Conservation (phyloP, 139 green algal genomes). For the Yamagishiella unicocca region DNA sequence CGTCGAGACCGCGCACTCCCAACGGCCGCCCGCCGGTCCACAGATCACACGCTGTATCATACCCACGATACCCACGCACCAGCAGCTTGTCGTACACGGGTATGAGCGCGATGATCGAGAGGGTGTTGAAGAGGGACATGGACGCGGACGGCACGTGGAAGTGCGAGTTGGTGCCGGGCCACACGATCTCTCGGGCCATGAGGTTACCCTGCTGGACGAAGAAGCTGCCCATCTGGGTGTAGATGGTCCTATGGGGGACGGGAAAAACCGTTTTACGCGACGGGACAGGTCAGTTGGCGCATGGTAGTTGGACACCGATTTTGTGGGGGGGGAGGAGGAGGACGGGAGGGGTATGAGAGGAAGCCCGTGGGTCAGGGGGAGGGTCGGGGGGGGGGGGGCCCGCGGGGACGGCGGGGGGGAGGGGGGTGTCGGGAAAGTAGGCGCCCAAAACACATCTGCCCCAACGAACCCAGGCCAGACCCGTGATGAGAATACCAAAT, state of each 20-base stretch:
- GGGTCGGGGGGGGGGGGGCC: too few relatives aligned
- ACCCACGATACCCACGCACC: constrained; percentile 36
- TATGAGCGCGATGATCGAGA: constrained; percentile 87
- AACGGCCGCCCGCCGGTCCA: too few relatives aligned
- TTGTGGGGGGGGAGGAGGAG: too few relatives aligned
- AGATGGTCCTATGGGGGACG: constrained; percentile 80
- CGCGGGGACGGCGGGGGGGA: background rate
- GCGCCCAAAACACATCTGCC: too few relatives aligned
- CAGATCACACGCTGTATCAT: background rate
- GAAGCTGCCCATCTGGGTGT: constrained; percentile 92
- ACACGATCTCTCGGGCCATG: constrained; percentile 69
- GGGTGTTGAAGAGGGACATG: constrained; percentile 91
- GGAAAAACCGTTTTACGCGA: too few relatives aligned
- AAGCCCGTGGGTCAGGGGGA: too few relatives aligned
- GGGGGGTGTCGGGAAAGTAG: background rate
- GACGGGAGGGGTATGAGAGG: too few relatives aligned
- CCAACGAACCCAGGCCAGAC: too few relatives aligned
- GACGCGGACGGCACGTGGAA: constrained; percentile 84
- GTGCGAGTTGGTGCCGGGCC: background rate
- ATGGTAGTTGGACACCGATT: too few relatives aligned
- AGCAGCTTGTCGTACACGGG: constrained; percentile 86
- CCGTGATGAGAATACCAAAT: too few relatives aligned
- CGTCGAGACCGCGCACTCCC: too few relatives aligned
- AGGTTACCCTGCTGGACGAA: constrained; percentile 90
- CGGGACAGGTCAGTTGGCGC: too few relatives aligned